Evolutionary conservation across 768 basidiomycete species (phyloP), one percentile per base, ranked within the genome.

Genomic region (Baorangia bicolor): DNA sequence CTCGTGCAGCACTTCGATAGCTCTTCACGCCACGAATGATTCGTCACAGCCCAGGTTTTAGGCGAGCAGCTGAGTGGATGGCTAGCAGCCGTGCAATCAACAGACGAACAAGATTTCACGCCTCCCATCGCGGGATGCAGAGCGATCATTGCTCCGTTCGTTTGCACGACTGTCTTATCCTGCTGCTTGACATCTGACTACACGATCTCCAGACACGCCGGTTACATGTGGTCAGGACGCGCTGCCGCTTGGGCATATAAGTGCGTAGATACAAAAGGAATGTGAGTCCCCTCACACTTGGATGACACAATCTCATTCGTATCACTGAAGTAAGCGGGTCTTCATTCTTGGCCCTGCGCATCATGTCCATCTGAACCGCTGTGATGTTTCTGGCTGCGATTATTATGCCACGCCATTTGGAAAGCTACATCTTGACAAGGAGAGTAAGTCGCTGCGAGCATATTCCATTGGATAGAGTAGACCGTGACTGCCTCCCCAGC

Each of bases 281-380:
- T 98, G 97, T 96, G 60, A 61, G 86, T 78, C 25, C 16, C 21
- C 23, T 58, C 47, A n/a, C 23, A 51, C 40, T 40, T 49, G 44
- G 20, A 30, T 28, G 16, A 30, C 30, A 23, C 38, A 31, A 31
- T 55, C 60, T 46, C 38, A 65, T 54, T 30, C 25, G 30, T 20
- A 47, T 43, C 47, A 25, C 23, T 56, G 4, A 69, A 98, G 97
- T 47, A 91, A 90, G 67, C 85, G 92, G 14, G 88, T 99, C 47
- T 95, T 98, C 69, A 82, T 99, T 57, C 84, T 99, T 16, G 97
- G 97, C 0, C 97, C 97, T 3, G 96, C 97, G 1, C 97, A 99
- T 71, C 92, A 97, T 61, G 80, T 89, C 64, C 90, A 94, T 71
- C 77, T 98, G 21, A 78, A 87, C 50, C 88, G 89, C 18, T 97